Evolutionary conservation across 2,329 filamentous ascomycete species (phyloP).

Genomic region (Ophiostoma montium): DNA sequence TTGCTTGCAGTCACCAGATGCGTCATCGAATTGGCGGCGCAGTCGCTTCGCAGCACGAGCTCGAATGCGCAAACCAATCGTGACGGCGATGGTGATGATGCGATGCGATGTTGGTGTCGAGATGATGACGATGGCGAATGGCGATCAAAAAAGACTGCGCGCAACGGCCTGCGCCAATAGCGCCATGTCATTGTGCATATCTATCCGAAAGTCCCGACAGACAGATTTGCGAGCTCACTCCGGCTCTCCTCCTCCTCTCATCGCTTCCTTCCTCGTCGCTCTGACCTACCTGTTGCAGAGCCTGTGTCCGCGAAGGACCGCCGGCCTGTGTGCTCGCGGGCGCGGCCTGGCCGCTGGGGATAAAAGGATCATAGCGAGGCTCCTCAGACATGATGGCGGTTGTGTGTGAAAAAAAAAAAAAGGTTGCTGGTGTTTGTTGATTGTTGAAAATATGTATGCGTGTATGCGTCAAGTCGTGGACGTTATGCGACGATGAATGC

Average conservation of each 20-base stretch:
- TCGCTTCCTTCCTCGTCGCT: not conserved
- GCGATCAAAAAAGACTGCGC: too few species aligned
- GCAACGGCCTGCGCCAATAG: not conserved
- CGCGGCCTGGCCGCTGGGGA: constrained; percentile 51
- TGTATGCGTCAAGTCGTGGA: too few species aligned
- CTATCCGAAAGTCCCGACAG: not conserved
- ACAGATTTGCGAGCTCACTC: too few species aligned
- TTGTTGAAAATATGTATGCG: too few species aligned
- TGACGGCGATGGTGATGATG: not conserved
- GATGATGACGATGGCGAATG: not conserved
- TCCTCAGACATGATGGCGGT: constrained; percentile 36
- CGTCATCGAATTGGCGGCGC: too few species aligned
- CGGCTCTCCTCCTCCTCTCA: not conserved
- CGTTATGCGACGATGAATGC: not conserved
- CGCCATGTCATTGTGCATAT: not conserved
- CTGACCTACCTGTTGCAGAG: constrained; percentile 70
- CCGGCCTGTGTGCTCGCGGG: constrained; percentile 29
- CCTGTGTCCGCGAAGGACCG: constrained; percentile 39
- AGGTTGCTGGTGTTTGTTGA: not conserved
- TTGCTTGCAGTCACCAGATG: too few species aligned
- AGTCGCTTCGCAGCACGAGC: too few species aligned
- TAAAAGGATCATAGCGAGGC: constrained; percentile 76
- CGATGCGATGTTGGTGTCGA: not conserved
- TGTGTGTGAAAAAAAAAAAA: not conserved
- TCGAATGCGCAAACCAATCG: too few species aligned